phyloP scores from a whole-genome alignment of 805 yeast species.

The Kodamaea lidongshanica region DNA sequence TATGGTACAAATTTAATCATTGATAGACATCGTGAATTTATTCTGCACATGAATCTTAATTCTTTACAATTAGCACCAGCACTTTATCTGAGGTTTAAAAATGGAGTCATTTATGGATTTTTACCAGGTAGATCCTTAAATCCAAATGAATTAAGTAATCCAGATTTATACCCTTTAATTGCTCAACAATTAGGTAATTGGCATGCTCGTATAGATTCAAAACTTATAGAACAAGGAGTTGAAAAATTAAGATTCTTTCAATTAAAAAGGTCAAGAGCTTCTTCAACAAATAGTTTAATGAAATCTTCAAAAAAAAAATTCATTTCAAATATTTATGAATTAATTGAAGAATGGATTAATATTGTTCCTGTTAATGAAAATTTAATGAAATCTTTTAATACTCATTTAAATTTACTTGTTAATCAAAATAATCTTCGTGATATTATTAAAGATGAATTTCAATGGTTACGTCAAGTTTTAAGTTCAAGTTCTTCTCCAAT shows the following conservation, averaged over 20 bases:
- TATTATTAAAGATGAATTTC: conserved; percentile 44
- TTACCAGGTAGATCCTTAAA: conserved; percentile 57
- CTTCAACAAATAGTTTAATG: conserved; percentile 4
- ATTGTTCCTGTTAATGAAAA: conserved; percentile 49
- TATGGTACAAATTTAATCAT: conserved; percentile 66
- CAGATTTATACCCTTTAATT: conserved; percentile 47
- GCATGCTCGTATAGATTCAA: conserved; percentile 48
- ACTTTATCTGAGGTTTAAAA: conserved; percentile 59
- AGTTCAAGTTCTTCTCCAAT: conserved; percentile 39
- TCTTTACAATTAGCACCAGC: conserved; percentile 61
- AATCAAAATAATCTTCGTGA: conserved; percentile 25
- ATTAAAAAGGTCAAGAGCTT: conserved; percentile 7
- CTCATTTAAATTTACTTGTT: conserved; percentile 21
- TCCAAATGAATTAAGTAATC: conserved; percentile 47
- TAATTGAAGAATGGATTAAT: conserved; percentile 56
- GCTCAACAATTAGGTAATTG: conserved; percentile 66
- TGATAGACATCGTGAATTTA: conserved; percentile 68
- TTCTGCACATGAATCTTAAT: conserved; percentile 59
- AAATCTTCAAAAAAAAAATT: conserved; percentile 24
- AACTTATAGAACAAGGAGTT: conserved; percentile 43
- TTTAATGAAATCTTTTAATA: conserved; percentile 29
- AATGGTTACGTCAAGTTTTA: conserved; percentile 46
- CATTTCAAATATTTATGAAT: conserved; percentile 50
- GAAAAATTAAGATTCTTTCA: conserved; percentile 29
- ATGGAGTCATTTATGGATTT: conserved; percentile 69